Evolutionary conservation across 169 alveolate genomes (phyloP).

Genomic region (Perkinsus marinus): DNA sequence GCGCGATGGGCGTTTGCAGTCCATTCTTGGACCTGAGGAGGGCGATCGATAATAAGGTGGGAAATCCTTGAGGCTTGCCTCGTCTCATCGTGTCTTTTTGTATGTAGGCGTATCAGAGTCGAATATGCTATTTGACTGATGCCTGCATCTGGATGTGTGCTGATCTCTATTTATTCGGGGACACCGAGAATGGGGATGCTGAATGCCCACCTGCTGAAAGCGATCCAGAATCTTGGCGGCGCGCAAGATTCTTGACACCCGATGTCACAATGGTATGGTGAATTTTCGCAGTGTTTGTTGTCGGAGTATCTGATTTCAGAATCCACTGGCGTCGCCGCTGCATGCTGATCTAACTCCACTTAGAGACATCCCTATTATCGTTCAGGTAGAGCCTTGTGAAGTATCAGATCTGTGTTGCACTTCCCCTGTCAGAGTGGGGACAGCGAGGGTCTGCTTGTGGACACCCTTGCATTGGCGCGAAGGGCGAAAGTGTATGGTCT

Average conservation of each 20-base stretch:
- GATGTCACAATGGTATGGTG: neutral
- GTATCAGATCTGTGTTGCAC: neutral
- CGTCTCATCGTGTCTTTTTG: too few relatives aligned
- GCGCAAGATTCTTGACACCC: neutral
- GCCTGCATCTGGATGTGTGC: neutral
- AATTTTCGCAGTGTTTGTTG: neutral
- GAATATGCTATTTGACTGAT: neutral
- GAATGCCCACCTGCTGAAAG: neutral
- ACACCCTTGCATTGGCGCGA: neutral
- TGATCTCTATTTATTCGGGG: neutral
- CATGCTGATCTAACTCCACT: neutral
- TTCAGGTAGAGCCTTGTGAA: neutral
- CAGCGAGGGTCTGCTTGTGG: neutral
- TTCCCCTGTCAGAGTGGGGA: neutral
- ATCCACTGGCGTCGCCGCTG: neutral
- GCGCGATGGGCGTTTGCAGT: neutral
- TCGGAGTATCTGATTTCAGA: neutral
- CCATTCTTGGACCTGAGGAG: neutral
- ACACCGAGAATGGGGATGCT: neutral
- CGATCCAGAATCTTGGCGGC: neutral
- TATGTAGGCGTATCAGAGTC: neutral
- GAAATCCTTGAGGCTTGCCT: too few relatives aligned
- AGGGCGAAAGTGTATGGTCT: neutral
- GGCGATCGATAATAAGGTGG: neutral
- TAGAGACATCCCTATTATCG: neutral